Evolutionary conservation across 2,329 filamentous ascomycete genomes (phyloP), one percentile per base, ranked within the genome.

Genomic region (Pseudocercospora fijiensis): DNA sequence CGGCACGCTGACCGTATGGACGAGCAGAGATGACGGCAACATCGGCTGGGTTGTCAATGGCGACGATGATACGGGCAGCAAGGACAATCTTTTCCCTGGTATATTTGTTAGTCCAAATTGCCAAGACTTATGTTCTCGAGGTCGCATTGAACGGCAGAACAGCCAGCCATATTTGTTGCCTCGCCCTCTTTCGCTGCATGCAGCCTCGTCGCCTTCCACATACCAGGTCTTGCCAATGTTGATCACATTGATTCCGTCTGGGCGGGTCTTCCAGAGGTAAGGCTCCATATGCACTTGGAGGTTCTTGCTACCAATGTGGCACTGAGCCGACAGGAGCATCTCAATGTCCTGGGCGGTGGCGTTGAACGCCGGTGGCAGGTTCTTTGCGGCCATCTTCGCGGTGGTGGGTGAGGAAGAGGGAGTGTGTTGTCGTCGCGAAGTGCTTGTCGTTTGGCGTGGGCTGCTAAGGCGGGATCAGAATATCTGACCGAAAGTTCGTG

Each of bases 141-240:
- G 27, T 41, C 28, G 18, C 53, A 56, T 37, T 24, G 28, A 13
- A n/a, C 7, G 18, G 53, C 28, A 56, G 28, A n/a, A 56, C 11
- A 37, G 53, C 30, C 11, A 37, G 53, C 30, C 10, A 37, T 33
- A 16, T 22, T 58, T 20, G 27, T 51, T 27, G 52, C 57, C 13
- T 11, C 10, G 24, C 33, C 18, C 20, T 27, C n/a, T 20, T 60
- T 1, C 30, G 7, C n/a, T 24, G 18, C 13, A 24, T 45, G 24
- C 28, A n/a, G 20, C 30, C 53, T 33, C 53, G n/a, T 9, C 13
- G 1, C 9, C 53, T 7, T 56, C 43, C 33, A 81, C 89, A 73
- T 89, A 96, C 92, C 93, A 99, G 84, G 95, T 99, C 92, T 99
- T 99, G 86, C 94, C 93, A 83, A 99, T 92, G 89, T 99, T 99